These are phyloP conservation scores for Cyclotella kingstonii DNA, from an alignment of 108 stramenopile genomes.

Conservation along the genomic window DNA sequence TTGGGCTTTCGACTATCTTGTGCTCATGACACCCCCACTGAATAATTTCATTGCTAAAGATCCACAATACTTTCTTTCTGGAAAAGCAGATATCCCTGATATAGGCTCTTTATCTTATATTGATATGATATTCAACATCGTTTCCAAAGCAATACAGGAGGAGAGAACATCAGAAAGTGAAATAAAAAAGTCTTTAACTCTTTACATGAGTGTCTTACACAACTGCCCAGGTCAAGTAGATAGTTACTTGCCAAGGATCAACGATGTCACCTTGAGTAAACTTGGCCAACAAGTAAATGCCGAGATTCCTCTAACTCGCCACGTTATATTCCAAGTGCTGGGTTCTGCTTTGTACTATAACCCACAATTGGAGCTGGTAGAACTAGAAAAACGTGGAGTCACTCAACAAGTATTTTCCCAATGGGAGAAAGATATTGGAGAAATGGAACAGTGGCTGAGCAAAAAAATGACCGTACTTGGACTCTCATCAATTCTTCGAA, in stretches of 20 bases:
- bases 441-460: conserved; percentile 66
- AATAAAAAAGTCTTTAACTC: conserved; percentile 77
- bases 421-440: conserved; percentile 75
- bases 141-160: conserved; percentile 80
- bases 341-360: conserved; percentile 89
- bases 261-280: conserved; percentile 79
- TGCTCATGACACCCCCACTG: conserved; percentile 91
- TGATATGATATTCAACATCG: conserved; percentile 86
- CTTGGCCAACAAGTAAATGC: conserved; percentile 80
- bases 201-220: conserved; percentile 89
- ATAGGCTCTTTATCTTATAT: conserved; percentile 60
- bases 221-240: conserved; percentile 87
- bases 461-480: conserved; percentile 83
- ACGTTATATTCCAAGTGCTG: conserved; percentile 80
- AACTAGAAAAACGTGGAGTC: conserved; percentile 82
- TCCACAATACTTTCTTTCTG: conserved; percentile 68
- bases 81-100: conserved; percentile 54
- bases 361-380: conserved; percentile 77
- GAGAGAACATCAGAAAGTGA: conserved; percentile 85
- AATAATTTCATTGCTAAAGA: conserved; percentile 92
- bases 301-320: conserved; percentile 65
- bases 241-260: conserved; percentile 76
- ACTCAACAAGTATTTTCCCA: conserved; percentile 80
- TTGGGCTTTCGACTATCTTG: conserved; percentile 95
- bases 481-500: conserved; percentile 57